Base-by-base conservation (phyloP, 805 yeast species). In the Candida jianshihensis region DNA sequence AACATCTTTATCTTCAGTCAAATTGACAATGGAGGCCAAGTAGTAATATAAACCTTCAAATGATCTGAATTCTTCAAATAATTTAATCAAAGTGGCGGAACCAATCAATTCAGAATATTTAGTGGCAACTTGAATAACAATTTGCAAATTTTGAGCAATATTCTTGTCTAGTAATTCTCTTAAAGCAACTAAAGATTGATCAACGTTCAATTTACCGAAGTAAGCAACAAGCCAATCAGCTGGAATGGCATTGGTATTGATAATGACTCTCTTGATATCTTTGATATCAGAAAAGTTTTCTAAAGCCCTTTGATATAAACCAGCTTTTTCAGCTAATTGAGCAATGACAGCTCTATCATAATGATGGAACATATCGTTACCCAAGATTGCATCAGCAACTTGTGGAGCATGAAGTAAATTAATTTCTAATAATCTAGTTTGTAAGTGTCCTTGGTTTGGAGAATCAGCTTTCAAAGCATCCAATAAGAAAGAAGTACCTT, bases 361-460 rank as follows among this genome's bases (percentile, higher is more conserved):
- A 58, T 89, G 96, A 47, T 89, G 78, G 67, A 94, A 92, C 86
- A 92, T 90, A 42, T 81, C 79, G 62, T 90, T 92, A 42, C 97
- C 96, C 53, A 92, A 71, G 48, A 92, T 92, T 16, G 99, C 99
- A 63, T 92, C 98, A 30, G 98, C 99, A 39, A 92, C 99, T 71
- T 92, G 98, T 35, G 99, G 99, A 14, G 98, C 98, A 59, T 89
- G 94, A 57, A 86, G 61, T 58, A 92, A 70, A 61, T 92, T 92
- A 48, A 86, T 87, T 64, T 92, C 98, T 48, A 92, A 74, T 35
- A 92, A 76, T 54, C 95, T 78, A 8, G 98, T 92, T 70, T 92
- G 98, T 56, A 92, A 70, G 54, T 88, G 95, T 14, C 96, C 97
- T 57, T 92, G 96, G 44, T 89, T 82, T 28, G 97, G 97, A 26